Evolutionary conservation across 306 rosid species (phyloP).

Genomic region (Vigna reflexopilosa): DNA sequence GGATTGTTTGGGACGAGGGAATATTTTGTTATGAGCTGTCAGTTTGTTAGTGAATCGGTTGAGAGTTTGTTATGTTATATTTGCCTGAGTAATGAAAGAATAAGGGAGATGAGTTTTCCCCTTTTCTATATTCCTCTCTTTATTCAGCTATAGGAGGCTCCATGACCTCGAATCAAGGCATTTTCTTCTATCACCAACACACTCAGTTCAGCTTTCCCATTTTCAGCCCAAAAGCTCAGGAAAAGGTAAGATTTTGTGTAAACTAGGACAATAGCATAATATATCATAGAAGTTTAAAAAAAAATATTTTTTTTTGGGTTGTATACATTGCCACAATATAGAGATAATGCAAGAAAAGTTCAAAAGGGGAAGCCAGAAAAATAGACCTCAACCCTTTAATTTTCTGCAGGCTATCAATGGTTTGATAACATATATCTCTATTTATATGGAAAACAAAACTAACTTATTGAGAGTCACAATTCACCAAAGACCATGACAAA

Average conservation of each 20-base stretch:
- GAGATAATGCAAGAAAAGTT: slow-evolving; percentile 44
- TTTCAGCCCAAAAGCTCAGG: not conserved
- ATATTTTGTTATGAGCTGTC: too few species aligned
- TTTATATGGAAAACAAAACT: slow-evolving; percentile 53
- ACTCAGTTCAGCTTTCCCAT: not conserved
- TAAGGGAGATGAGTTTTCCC: too few species aligned
- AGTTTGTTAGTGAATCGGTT: too few species aligned
- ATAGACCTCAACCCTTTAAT: slow-evolving; percentile 61
- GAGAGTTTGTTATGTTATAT: too few species aligned
- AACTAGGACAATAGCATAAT: slow-evolving; percentile 20
- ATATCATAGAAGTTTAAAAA: slow-evolving; percentile 43
- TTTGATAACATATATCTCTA: slow-evolving; percentile 51
- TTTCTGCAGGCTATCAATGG: slow-evolving; percentile 46
- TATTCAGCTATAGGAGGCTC: too few species aligned
- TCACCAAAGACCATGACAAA: slow-evolving; percentile 58
- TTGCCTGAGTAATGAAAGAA: too few species aligned
- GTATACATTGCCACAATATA: slow-evolving; percentile 49
- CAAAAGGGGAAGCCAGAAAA: slow-evolving; percentile 66
- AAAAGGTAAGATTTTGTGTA: slow-evolving; percentile 18
- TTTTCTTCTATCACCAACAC: too few species aligned
- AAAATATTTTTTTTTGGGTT: not conserved
- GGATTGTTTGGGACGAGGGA: fast-evolving
- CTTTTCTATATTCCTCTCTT: too few species aligned
- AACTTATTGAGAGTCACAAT: slow-evolving; percentile 47
- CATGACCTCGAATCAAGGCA: too few species aligned